Percentiles rank a stretch among this genome's conserved stretches.
Evolutionary conservation across 805 yeast genomes (phyloP).

Genomic region (Candida morakotiae): DNA sequence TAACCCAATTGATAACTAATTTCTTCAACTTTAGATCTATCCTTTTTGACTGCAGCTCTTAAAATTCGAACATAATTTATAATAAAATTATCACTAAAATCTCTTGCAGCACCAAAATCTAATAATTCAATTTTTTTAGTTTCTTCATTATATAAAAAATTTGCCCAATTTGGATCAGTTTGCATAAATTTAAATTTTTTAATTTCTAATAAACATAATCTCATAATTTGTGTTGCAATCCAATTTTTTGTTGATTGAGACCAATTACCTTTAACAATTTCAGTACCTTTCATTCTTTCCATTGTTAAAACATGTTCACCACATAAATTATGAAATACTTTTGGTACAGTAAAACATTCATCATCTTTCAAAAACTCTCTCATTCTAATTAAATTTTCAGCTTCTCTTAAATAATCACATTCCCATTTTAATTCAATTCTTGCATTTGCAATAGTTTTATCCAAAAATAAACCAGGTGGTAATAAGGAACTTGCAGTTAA

Average conservation of each 20-base stretch:
- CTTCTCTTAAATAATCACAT: conserved; percentile 92
- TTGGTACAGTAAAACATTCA: conserved; percentile 72
- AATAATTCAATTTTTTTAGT: conserved; percentile 75
- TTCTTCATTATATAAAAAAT: conserved; percentile 75
- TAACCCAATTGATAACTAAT: conserved; percentile 77
- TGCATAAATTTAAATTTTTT: conserved; percentile 89
- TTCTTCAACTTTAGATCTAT: conserved; percentile 58
- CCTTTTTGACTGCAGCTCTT: conserved; percentile 68
- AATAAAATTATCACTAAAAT: conserved; percentile 65
- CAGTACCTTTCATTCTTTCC: conserved; percentile 82
- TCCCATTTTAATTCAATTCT: conserved; percentile 95
- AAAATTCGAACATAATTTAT: conserved; percentile 64
- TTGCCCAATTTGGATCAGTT: conserved; percentile 99
- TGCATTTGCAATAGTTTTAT: conserved; percentile 89
- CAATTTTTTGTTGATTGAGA: conserved; percentile 70
- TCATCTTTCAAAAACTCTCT: conserved; percentile 52
- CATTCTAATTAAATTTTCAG: conserved; percentile 68
- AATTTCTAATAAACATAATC: conserved; percentile 80
- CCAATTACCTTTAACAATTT: conserved; percentile 74
- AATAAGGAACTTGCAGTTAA: conserved; percentile 81
- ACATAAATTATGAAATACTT: conserved; percentile 70
- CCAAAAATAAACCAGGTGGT: conserved; percentile 89
- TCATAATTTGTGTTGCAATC: conserved; percentile 84
- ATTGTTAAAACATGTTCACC: conserved; percentile 84
- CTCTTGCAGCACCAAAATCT: conserved; percentile 95